These are phyloP conservation scores for Psilocybe mexicana DNA, from an alignment of 1,284 basidiomycete genomes.

Conservation along the genomic window DNA sequence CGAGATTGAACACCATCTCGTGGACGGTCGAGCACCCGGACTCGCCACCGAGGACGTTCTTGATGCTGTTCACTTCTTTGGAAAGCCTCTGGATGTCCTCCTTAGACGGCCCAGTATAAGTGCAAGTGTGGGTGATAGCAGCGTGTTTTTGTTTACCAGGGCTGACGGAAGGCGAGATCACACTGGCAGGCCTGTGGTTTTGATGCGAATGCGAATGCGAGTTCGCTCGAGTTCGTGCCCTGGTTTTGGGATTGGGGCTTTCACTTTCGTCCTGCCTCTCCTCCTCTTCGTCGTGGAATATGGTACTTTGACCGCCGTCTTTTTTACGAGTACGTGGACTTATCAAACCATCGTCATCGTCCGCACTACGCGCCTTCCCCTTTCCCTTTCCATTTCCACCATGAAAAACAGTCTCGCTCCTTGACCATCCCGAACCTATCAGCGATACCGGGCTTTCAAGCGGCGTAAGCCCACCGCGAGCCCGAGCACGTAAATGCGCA, in stretches of 20 bases:
- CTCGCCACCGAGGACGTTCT: constrained; percentile 25
- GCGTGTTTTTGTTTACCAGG: not conserved
- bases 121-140: no score
- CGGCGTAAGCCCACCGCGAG: constrained; percentile 1
- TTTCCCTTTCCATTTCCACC: no score
- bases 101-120: not conserved
- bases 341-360: not conserved
- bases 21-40: constrained; percentile 27
- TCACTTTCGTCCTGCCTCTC: not conserved
- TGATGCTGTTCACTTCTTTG: constrained; percentile 20
- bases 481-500: not conserved
- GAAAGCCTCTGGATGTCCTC: constrained; percentile 22
- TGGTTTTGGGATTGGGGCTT: not conserved
- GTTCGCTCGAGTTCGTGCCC: not conserved
- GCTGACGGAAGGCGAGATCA: not conserved
- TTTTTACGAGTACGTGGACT: no score
- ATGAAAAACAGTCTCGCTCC: constrained; percentile 16
- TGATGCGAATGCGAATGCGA: not conserved
- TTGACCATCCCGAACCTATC: constrained; percentile 17
- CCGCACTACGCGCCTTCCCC: not conserved
- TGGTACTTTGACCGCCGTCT: not conserved
- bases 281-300: not conserved
- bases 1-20: constrained; percentile 26
- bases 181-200: not conserved
- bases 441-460: constrained; percentile 13